Base-by-base conservation (phyloP, 192 early-diverging fungal genomes). In the Geranomyces michiganensis region DNA sequence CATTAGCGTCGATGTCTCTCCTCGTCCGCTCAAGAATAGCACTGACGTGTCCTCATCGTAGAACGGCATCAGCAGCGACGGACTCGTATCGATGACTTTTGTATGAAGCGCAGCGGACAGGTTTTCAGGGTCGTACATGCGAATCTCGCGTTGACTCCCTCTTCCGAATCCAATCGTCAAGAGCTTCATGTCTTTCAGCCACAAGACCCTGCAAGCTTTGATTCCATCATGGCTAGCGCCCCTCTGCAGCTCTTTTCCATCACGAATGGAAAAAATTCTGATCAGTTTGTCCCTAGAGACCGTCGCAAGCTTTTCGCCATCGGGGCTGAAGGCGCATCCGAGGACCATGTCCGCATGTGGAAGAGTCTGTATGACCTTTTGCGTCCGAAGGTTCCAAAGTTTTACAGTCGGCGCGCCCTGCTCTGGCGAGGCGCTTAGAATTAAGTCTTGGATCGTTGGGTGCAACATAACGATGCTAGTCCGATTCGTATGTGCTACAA, bases 1-100 rank as follows among this genome's bases (percentile, higher is more conserved):
- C 12, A 91, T 85, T 53, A 89, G 86, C 46, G 93, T 90, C 22
- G 87, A 85, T 14, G 88, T 82, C 73, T 94, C 93, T 22, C 93
- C 93, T 15, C 89, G 84, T n/a, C 90, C 92, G 26, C 85, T 84
- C 22, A 93, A 78, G 60, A 88, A 91, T 26, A 93, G 76, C 17
- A 92, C 60, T 1, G 75, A 77, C 36, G 84, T 88, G 70, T 96
- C 94, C 19, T 72, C 48, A 62, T 97, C 93, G 12, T 82, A 88
- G 41, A 86, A 75, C 5, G 88, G 87, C 29, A 83, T 85, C 32
- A 96, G 84, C 0, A 93, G 62, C 19, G 92, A 90, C 4, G 94
- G 92, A 0, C 91, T 91, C 24, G 84, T 82, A 61, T 93, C 94
- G 61, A 94, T 41, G 14, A 30, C 26, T 5, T 68, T 41, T 10